Conservation (phyloP, 2,329 filamentous ascomycete genomes). For the Aspergillus ochraceoroseus region DNA sequence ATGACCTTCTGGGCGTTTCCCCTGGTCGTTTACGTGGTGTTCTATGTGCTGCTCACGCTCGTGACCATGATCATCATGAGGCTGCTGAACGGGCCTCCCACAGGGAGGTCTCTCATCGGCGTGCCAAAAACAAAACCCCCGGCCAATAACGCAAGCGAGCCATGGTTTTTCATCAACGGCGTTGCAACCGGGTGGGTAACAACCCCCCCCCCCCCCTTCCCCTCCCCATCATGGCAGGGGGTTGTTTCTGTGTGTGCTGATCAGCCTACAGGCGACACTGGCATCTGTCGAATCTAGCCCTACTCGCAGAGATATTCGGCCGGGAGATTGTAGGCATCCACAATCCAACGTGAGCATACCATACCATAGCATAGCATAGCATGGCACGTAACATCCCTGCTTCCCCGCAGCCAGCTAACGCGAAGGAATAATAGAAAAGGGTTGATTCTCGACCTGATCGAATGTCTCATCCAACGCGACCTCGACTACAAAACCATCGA, state of each 20-base stretch:
- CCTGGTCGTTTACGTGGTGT: not conserved
- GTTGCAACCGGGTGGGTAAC: conserved; percentile 4
- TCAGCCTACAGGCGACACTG: not conserved
- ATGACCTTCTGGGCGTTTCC: not conserved
- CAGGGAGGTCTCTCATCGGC: not conserved
- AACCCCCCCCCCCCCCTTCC: too few species aligned
- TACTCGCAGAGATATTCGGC: conserved; percentile 4
- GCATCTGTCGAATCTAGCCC: conserved; percentile 4
- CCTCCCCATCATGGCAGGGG: too few species aligned
- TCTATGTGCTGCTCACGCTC: not conserved
- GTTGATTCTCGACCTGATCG: conserved; percentile 5
- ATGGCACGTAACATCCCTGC: not conserved
- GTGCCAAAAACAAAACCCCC: not conserved
- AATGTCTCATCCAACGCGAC: conserved; percentile 9
- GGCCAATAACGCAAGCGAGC: conserved; percentile 2
- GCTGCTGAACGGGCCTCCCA: conserved; percentile 1
- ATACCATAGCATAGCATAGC: too few species aligned
- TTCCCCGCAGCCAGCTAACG: not conserved
- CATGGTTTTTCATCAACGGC: conserved; percentile 10
- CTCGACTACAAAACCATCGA: conserved; percentile 9
- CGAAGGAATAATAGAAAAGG: conserved; percentile 2
- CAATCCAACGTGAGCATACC: conserved; percentile 8
- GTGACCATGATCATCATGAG: not conserved
- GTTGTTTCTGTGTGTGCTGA: too few species aligned
- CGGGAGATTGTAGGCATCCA: conserved; percentile 9